Base-by-base conservation (phyloP, 208 protist genomes). In the Wallacemonas sp. region DNA sequence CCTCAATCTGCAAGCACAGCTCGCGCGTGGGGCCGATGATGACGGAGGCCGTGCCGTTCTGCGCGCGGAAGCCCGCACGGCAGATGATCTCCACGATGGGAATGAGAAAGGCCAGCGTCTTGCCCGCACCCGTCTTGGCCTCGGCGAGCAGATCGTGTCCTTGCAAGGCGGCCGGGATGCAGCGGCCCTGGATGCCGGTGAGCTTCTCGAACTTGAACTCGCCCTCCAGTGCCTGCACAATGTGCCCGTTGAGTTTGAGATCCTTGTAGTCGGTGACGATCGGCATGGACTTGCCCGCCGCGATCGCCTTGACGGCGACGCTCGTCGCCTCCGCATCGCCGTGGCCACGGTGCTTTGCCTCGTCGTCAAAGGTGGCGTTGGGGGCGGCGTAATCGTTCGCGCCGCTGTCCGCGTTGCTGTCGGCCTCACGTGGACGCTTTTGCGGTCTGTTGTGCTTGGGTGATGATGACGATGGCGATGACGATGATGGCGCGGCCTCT, bases 11-110 rank as follows among this genome's bases (percentile, higher is more conserved):
- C 30, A 99, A 78, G 54, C 98, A 98, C 12, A 99, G 88, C 89
- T 99, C 99, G 47, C 99, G 92, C 12, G 98, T 99, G 29, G 99
- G 99, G 44, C 98, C 93, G 70, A 99, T 99, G 60, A 99, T 94
- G 61, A 99, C 84, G 27, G 93, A 85, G n/a, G 87, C 93, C 6
- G 94, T 99, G 38, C 98, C 98, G 81, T 99, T 99, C 55, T 95
- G 88, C 32, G 98, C 86, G 52, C 90, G 93, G 68, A 99, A 99
- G n/a, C 96, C 92, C 1, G 90, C 74, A 44, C 90, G 90, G 49
- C 86, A 85, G 63, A 99, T 95, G 30, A 99, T 94, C 76, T 99
- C 98, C 0, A 99, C 92, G 17, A 97, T 96, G 14, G 99, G 99
- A 44, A 99, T 97, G 16, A 99, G 80, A 83, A 99, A 99, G 2